phyloP scores from a whole-genome alignment of 306 rosid species.

The Quercus aquifolioides region DNA sequence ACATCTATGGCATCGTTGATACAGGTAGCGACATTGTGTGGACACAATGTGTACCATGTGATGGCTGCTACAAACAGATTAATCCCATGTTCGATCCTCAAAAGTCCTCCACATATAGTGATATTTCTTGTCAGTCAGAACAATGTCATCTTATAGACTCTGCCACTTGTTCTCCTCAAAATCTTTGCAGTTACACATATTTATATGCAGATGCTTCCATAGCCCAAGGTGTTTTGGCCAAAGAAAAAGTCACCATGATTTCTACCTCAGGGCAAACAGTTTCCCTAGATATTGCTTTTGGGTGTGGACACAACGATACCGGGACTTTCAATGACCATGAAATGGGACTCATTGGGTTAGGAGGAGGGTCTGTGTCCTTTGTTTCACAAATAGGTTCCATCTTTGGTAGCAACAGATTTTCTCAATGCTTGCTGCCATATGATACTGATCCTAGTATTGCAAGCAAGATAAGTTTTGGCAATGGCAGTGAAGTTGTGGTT shows the following conservation, averaged over 20 bases:
- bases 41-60: slow-evolving; percentile 8
- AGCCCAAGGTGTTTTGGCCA: slow-evolving; percentile 41
- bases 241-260: slow-evolving; percentile 30
- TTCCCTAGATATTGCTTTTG: slow-evolving; percentile 38
- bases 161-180: slow-evolving; percentile 34
- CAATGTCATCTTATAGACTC: slow-evolving; percentile 27
- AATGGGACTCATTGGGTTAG: slow-evolving; percentile 58
- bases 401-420: slow-evolving; percentile 44
- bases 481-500: slow-evolving; percentile 44
- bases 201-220: slow-evolving; percentile 36
- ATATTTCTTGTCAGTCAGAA: slow-evolving; percentile 39
- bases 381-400: slow-evolving; percentile 44
- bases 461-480: slow-evolving; percentile 49
- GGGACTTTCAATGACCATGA: slow-evolving; percentile 53
- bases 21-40: slow-evolving; percentile 63
- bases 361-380: slow-evolving; percentile 54
- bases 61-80: slow-evolving; percentile 41
- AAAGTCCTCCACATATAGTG: slow-evolving; percentile 36
- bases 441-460: slow-evolving; percentile 31
- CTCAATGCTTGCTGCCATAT: slow-evolving; percentile 55
- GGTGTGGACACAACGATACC: slow-evolving; percentile 51
- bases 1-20: slow-evolving; percentile 48
- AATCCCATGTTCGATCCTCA: slow-evolving; percentile 40
- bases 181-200: slow-evolving; percentile 38
- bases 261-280: slow-evolving; percentile 25